Percentiles rank a stretch among this genome's conserved stretches.
Evolutionary conservation across 2,329 filamentous ascomycete genomes (phyloP).

Genomic region (Colletotrichum tanaceti): DNA sequence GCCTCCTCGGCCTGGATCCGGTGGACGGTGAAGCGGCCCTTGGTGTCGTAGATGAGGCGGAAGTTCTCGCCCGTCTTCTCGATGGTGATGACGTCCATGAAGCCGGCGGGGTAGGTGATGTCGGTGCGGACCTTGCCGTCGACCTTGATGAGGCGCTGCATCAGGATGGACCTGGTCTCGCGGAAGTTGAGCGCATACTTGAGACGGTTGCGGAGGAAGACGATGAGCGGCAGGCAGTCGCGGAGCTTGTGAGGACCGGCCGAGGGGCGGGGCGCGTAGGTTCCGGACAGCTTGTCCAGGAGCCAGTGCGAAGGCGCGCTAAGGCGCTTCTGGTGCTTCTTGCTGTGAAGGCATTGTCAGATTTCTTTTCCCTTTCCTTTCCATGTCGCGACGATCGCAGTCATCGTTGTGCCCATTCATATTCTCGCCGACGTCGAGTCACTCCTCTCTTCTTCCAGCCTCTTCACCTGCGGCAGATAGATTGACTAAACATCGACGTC

Average conservation of each 20-base stretch:
- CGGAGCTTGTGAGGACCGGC: constrained; percentile 98
- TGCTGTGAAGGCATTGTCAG: constrained; percentile 67
- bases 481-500: constrained; percentile 1
- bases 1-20: constrained; percentile 98
- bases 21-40: constrained; percentile 99
- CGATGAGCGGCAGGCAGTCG: constrained; percentile 98
- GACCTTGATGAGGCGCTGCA: constrained; percentile 99
- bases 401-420: not conserved
- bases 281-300: constrained; percentile 98
- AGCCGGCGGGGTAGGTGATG: constrained; percentile 94
- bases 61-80: constrained; percentile 99
- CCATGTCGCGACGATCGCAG: not conserved
- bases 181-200: constrained; percentile 99
- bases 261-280: constrained; percentile 78
- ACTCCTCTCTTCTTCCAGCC: not conserved
- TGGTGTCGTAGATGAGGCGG: constrained; percentile 99
- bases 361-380: constrained; percentile 41
- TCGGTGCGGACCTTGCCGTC: constrained; percentile 99
- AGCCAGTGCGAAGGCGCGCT: constrained; percentile 99
- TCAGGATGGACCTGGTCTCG: constrained; percentile 97
- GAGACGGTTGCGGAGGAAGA: constrained; percentile 96
- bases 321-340: constrained; percentile 99
- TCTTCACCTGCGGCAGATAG: too few species aligned
- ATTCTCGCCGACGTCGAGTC: not conserved
- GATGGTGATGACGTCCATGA: constrained; percentile 99